These are phyloP conservation scores for Pythium guiyangense DNA, from an alignment of 352 stramenopile species.

Conservation along the genomic window DNA sequence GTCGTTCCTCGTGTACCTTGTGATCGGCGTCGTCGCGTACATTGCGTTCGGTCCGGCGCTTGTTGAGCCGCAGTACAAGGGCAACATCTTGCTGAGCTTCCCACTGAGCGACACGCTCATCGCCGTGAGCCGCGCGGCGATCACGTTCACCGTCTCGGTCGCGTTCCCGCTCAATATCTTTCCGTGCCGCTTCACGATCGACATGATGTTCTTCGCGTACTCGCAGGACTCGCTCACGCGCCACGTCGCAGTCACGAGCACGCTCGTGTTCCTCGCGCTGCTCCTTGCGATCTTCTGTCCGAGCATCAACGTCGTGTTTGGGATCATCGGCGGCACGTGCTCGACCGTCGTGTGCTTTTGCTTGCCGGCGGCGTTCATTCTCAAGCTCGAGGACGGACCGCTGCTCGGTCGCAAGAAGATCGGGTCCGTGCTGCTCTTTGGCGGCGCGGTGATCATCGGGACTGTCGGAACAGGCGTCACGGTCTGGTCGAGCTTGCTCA, in stretches of 20 bases:
- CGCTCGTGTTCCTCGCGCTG: constrained; percentile 61
- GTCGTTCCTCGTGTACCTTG: constrained; percentile 69
- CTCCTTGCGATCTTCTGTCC: constrained; percentile 80
- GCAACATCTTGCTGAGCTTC: constrained; percentile 82
- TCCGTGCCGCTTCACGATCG: constrained; percentile 79
- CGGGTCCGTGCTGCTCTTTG: constrained; percentile 62
- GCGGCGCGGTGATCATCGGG: constrained; percentile 69
- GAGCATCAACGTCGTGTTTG: constrained; percentile 84
- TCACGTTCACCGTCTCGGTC: constrained; percentile 83
- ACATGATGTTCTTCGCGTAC: constrained; percentile 88
- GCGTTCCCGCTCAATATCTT: constrained; percentile 88
- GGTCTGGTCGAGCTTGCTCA: constrained; percentile 59
- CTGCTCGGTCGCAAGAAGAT: constrained; percentile 70
- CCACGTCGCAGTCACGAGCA: constrained; percentile 59
- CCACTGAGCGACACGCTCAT: constrained; percentile 72
- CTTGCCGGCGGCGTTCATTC: constrained; percentile 76
- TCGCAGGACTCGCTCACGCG: constrained; percentile 61
- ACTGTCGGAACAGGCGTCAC: constrained; percentile 64
- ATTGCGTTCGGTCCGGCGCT: constrained; percentile 68
- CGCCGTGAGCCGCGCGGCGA: constrained; percentile 71
- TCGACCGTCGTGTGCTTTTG: constrained; percentile 84
- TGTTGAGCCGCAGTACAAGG: constrained; percentile 65
- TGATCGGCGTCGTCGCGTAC: constrained; percentile 76
- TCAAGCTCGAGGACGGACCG: constrained; percentile 78
- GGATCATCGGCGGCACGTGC: constrained; percentile 82